Percentiles rank a stretch among this genome's conserved stretches.
These are phyloP conservation scores for Panicum virgatum DNA, from an alignment of 202 grass and related monocot species.

Conservation along the genomic window DNA sequence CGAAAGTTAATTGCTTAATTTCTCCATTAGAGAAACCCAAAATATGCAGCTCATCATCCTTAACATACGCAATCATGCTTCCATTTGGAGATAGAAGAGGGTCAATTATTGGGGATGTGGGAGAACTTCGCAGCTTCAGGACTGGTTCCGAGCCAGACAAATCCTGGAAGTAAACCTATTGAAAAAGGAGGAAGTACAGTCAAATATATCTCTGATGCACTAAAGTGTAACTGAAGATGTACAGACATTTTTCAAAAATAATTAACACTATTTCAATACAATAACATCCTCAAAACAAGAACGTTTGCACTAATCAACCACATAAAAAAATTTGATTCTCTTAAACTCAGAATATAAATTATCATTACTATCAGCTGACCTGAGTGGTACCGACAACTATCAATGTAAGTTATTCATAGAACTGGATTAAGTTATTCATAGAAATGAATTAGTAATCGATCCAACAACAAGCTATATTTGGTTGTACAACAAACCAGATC, in stretches of 20 bases:
- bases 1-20: constrained; percentile 74
- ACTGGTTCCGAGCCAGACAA: constrained; percentile 80
- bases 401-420: not conserved
- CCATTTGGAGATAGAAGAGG: constrained; percentile 94
- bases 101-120: constrained; percentile 82
- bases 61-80: constrained; percentile 87
- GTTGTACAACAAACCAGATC: not conserved
- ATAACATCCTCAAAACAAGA: constrained; percentile 10
- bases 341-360: not conserved
- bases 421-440: constrained; percentile 12
- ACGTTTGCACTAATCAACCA: constrained; percentile 6
- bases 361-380: constrained; percentile 12
- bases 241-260: constrained; percentile 31
- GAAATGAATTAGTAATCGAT: constrained; percentile 5
- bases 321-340: not conserved
- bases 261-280: constrained; percentile 3
- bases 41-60: constrained; percentile 82
- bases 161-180: constrained; percentile 98
- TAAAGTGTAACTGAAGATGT: not conserved
- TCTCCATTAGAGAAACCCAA: constrained; percentile 54
- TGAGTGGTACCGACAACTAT: not conserved
- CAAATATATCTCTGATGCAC: constrained; percentile 18
- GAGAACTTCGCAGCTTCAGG: constrained; percentile 69
- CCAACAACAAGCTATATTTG: constrained; percentile 2
- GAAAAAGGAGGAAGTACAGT: constrained; percentile 23